Conservation (phyloP, 768 basidiomycete species). For the Artomyces pyxidatus region DNA sequence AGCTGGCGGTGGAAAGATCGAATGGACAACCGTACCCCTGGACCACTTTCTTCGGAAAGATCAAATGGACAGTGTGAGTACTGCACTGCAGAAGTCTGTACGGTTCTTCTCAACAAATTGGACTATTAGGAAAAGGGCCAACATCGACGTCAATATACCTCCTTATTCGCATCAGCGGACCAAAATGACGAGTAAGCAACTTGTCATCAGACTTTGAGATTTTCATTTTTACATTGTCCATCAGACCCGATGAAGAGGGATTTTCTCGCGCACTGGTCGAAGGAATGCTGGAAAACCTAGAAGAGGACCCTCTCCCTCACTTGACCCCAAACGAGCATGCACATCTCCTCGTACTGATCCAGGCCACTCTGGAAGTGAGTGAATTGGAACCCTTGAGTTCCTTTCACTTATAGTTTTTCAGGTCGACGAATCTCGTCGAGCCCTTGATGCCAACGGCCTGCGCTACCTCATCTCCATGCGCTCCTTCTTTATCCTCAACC, state of each 20-base stretch:
- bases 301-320: conserved; percentile 56
- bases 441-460: conserved; percentile 86
- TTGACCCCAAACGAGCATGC: conserved; percentile 76
- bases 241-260: conserved; percentile 38
- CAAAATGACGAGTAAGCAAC: conserved; percentile 37
- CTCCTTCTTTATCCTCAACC: conserved; percentile 81
- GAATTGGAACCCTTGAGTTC: background rate
- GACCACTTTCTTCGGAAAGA: conserved; percentile 47
- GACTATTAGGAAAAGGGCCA: conserved; percentile 5
- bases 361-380: conserved; percentile 77
- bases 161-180: conserved; percentile 44
- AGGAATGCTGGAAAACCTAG: conserved; percentile 55
- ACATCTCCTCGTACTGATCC: conserved; percentile 75
- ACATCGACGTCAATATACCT: conserved; percentile 35
- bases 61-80: conserved; percentile 17
- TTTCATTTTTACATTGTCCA: background rate
- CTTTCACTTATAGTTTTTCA: conserved; percentile 23
- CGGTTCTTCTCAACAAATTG: background rate
- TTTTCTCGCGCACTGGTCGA: conserved; percentile 58
- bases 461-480: conserved; percentile 91
- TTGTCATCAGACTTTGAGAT: background rate
- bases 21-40: conserved; percentile 46
- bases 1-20: conserved; percentile 12
- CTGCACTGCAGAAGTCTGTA: background rate
- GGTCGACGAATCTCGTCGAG: conserved; percentile 87